phyloP scores from a whole-genome alignment of 2,329 filamentous ascomycete species.

The Arthroderma sp. region DNA sequence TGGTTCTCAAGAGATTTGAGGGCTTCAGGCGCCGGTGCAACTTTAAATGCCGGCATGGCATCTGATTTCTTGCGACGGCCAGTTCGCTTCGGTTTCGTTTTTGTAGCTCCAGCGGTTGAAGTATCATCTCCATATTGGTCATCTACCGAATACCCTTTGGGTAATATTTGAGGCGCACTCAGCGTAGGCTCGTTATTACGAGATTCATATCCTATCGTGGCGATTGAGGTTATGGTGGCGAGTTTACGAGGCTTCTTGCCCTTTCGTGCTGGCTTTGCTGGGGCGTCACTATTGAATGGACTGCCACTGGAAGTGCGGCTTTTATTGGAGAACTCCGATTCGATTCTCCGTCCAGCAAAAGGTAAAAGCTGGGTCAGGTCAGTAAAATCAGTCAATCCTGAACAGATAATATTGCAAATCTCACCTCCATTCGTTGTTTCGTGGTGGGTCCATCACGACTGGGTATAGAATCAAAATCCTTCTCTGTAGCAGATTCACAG shows the following conservation, averaged over 20 bases:
- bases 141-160: constrained; percentile 14
- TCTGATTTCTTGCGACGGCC: constrained; percentile 27
- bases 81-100: constrained; percentile 25
- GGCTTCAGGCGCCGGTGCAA: constrained; percentile 59
- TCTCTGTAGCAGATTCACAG: constrained; percentile 12
- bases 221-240: constrained; percentile 64
- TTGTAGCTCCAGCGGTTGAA: constrained; percentile 23
- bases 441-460: constrained; percentile 19
- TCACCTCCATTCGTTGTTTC: constrained; percentile 26
- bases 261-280: constrained; percentile 2
- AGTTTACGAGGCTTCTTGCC: constrained; percentile 45
- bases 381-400: background rate
- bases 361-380: background rate
- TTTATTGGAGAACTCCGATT: background rate
- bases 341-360: background rate
- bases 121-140: constrained; percentile 11
- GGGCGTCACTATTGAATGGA: background rate
- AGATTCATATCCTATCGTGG: constrained; percentile 54
- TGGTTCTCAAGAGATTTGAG: constrained; percentile 53
- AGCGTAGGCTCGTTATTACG: constrained; percentile 18
- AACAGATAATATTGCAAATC: background rate
- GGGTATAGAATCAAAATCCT: constrained; percentile 5
- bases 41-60: constrained; percentile 40
- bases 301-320: background rate
- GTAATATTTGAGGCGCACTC: constrained; percentile 38